A percentile compares a stretch with the other conserved stretches of the same genome.
phyloP scores from a whole-genome alignment of 106 monocot species.

The Dendrobium officinale region DNA sequence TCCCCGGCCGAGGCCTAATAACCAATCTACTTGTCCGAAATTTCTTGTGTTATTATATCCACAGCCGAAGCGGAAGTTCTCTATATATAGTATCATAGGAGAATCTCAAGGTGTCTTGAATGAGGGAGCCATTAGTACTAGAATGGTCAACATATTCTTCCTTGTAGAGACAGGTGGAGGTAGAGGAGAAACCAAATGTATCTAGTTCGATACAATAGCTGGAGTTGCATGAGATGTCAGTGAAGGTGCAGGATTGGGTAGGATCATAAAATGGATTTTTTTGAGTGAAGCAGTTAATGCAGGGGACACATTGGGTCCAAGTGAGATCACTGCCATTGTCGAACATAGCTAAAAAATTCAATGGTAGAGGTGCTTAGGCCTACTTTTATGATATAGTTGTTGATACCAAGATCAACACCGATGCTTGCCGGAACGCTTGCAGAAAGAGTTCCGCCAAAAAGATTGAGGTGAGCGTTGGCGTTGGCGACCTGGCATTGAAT shows the following conservation, averaged over 20 bases:
- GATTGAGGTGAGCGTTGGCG: not conserved
- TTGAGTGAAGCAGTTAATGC: conserved; percentile 1
- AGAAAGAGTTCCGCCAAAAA: too few relatives aligned
- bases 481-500: not conserved
- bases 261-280: conserved; percentile 10
- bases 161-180: too few relatives aligned
- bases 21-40: conserved; percentile 19
- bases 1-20: conserved; percentile 32
- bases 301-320: too few relatives aligned
- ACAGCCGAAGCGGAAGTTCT: too few relatives aligned
- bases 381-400: not conserved
- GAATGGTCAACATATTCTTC: too few relatives aligned
- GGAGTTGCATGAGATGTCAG: conserved; percentile 24
- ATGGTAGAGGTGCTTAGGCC: too few relatives aligned
- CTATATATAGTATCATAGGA: too few relatives aligned
- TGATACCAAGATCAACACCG: not conserved
- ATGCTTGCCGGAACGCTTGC: not conserved
- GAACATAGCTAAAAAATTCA: too few relatives aligned
- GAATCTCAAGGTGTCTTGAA: too few relatives aligned
- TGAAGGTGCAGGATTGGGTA: conserved; percentile 7
- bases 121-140: too few relatives aligned
- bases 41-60: not conserved
- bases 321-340: too few relatives aligned
- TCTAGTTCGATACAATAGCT: conserved; percentile 12
- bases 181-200: not conserved